These are phyloP conservation scores for Alisma plantagoaquatica DNA, from an alignment of 106 monocot species.

Conservation along the genomic window DNA sequence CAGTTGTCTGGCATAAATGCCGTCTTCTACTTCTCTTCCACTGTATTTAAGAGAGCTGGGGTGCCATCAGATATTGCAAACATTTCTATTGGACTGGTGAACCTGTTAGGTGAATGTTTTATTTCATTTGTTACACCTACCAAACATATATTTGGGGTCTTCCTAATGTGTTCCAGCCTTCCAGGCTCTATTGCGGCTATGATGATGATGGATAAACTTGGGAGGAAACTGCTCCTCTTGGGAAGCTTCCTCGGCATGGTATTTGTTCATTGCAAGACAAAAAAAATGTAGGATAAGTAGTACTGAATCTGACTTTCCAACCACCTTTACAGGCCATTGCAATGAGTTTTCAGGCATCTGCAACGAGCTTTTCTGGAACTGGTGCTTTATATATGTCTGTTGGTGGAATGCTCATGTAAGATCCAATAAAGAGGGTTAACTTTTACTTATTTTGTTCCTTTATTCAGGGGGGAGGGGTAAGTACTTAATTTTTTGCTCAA, in stretches of 20 bases:
- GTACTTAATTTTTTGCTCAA: no score
- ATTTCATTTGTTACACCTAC: no score
- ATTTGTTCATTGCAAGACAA: slow-evolving; percentile 9
- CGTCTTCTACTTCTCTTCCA: slow-evolving; percentile 90
- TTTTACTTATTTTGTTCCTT: not conserved
- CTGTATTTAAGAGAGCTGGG: slow-evolving; percentile 75
- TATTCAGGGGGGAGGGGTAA: no score
- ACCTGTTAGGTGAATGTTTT: slow-evolving; percentile 57
- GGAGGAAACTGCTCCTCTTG: slow-evolving; percentile 63
- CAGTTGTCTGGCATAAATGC: slow-evolving; percentile 99
- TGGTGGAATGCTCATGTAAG: not conserved
- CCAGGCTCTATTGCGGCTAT: slow-evolving; percentile 82
- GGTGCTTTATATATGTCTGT: not conserved
- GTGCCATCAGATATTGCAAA: slow-evolving; percentile 78
- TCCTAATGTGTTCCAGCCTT: no score
- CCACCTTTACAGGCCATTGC: not conserved
- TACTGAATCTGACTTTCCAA: no score
- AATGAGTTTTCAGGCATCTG: not conserved
- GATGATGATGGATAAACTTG: slow-evolving; percentile 92
- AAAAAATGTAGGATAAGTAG: no score
- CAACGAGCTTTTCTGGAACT: not conserved
- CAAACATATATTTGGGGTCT: no score
- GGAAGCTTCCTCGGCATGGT: slow-evolving; percentile 95
- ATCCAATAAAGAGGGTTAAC: not conserved
- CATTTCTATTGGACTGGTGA: slow-evolving; percentile 68